Evolutionary conservation across 176 grass and related monocot species (phyloP), one percentile per base, ranked within the genome.

Genomic region (Eragrostis nindensis): DNA sequence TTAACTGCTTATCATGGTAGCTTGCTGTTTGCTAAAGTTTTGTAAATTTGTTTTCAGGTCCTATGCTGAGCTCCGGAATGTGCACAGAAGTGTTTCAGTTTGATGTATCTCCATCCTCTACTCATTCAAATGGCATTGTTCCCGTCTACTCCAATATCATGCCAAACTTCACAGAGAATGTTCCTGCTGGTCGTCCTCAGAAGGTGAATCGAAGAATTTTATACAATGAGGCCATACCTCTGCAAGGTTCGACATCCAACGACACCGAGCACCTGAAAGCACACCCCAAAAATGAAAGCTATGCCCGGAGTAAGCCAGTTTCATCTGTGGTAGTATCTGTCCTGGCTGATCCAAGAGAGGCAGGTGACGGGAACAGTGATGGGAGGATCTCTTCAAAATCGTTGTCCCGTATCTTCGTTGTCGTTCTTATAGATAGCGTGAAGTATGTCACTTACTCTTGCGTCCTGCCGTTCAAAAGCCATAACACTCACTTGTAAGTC

Each of bases 381-480:
- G 96, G 94, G 61, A 91, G 88, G 68, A 87, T 95, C 75, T 88
- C 96, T 5, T 84, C 92, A 0, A 99, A 93, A 24, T 91, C 90
- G 0, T 44, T 99, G 17, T 93, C 96, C 17, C 84, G 92, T 14
- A 91, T 99, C 68, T 95, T 99, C 11, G 90, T 99, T 8, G 96
- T 99, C 0, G 92, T 99, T 24, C 92, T 99, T 66, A 67, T 99
- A 24, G 96, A 99, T 67, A 92, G 96, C 80, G 90, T 95, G 41
- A 99, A 99, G 68, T 99, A 99, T 90, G 90, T 95, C 17, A 99
- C 96, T 25, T 99, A 95, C 82, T 99, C 96, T 11, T 99, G 96
- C 65, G 92, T 89, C 75, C 88, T 99, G 43, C 92, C 92, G 41
- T 99, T 93, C 75, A 99, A 85, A 84, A 90, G 32, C 72, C 82